phyloP scores from a whole-genome alignment of 2,329 filamentous ascomycete genomes.

The Aureobasidium sp. region DNA sequence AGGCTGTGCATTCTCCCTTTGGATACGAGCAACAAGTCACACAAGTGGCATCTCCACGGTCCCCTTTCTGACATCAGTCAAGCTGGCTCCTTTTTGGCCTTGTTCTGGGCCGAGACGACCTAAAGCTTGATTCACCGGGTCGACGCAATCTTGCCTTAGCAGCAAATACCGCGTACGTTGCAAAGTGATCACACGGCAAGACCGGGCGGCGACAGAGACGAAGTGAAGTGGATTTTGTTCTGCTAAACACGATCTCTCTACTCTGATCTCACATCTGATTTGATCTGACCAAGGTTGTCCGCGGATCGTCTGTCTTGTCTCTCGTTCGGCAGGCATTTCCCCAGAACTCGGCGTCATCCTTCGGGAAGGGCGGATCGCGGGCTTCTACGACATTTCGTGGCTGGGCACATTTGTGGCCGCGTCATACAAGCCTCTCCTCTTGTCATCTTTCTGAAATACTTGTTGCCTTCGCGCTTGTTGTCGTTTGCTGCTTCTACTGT shows the following conservation, averaged over 20 bases:
- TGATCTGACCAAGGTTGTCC: neutral
- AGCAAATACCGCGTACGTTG: neutral
- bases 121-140: slow-evolving; percentile 1
- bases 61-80: slow-evolving; percentile 1
- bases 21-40: neutral
- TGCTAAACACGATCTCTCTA: neutral
- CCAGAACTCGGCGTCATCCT: slow-evolving; percentile 4
- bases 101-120: neutral
- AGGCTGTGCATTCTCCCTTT: neutral
- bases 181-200: slow-evolving; percentile 1
- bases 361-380: slow-evolving; percentile 1
- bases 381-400: slow-evolving; percentile 2
- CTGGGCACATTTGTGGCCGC: slow-evolving; percentile 7
- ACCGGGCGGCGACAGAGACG: neutral
- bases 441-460: neutral
- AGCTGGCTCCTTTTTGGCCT: neutral
- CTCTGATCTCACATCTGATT: neutral
- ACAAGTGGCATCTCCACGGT: neutral
- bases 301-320: neutral
- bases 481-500: neutral
- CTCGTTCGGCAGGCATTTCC: neutral
- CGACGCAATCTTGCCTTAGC: slow-evolving; percentile 5
- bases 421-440: slow-evolving; percentile 1
- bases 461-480: neutral
- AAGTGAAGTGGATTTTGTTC: neutral